A percentile compares a stretch with the other conserved stretches of the same genome.
phyloP scores from a whole-genome alignment of 257 asterid species.

The Echites panduratus region DNA sequence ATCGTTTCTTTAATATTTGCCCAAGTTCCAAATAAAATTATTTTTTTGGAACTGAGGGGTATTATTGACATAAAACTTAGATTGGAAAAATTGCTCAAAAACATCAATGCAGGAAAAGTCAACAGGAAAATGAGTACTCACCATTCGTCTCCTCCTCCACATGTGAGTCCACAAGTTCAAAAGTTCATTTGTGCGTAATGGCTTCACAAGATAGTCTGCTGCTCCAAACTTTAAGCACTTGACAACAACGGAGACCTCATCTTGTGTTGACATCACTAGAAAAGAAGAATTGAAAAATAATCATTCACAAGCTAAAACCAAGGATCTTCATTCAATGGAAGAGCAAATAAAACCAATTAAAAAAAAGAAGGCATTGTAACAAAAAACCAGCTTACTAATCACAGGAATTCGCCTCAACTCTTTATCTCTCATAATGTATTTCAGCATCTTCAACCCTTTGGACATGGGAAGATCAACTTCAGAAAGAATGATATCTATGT shows the following conservation, averaged over 20 bases:
- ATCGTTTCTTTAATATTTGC: too few relatives aligned
- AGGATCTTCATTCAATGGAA: not conserved
- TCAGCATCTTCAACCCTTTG: slow-evolving; percentile 65
- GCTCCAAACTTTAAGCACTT: slow-evolving; percentile 94
- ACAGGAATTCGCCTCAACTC: slow-evolving; percentile 81
- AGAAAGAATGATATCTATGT: slow-evolving; percentile 81
- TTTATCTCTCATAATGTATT: slow-evolving; percentile 74
- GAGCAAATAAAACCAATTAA: not conserved
- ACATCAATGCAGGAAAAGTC: not conserved
- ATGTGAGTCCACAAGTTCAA: slow-evolving; percentile 99
- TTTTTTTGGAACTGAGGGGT: too few relatives aligned
- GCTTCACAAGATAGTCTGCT: slow-evolving; percentile 98
- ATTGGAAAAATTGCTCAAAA: not conserved
- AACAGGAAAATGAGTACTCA: slow-evolving; percentile 21
- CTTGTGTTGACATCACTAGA: slow-evolving; percentile 91
- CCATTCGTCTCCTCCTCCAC: slow-evolving; percentile 98
- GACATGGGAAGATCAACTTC: slow-evolving; percentile 93
- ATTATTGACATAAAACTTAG: not conserved
- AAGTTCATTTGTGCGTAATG: slow-evolving; percentile 88
- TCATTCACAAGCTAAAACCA: not conserved
- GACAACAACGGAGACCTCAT: slow-evolving; percentile 76
- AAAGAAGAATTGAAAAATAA: slow-evolving; percentile 19
- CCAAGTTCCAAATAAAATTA: too few relatives aligned
- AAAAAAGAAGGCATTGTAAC: not conserved
- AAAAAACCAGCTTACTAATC: slow-evolving; percentile 53